Evolutionary conservation across 1,139 yeast species (phyloP).

Genomic region (Pichia sp.): DNA sequence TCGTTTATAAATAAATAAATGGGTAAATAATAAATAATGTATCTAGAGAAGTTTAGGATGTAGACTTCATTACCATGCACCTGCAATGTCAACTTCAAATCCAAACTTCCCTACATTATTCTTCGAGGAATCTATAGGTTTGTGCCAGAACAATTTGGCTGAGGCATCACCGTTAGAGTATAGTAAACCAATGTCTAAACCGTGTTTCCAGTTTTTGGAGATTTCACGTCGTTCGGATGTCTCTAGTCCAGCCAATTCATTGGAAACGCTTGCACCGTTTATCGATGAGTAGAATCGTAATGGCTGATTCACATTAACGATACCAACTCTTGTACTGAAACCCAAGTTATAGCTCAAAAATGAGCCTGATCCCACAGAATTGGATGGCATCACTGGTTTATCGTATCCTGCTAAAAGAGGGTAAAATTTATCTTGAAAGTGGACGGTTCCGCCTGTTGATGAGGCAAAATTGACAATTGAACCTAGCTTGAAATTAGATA

Average conservation of each 20-base stretch:
- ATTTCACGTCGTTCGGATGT: neutral
- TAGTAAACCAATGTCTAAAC: conserved; percentile 18
- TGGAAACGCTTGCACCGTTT: conserved; percentile 23
- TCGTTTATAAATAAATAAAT: neutral
- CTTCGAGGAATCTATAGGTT: conserved; percentile 4
- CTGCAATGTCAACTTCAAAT: conserved; percentile 19
- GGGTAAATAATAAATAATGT: neutral
- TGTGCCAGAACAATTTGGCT: conserved; percentile 17
- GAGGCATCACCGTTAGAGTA: conserved; percentile 14
- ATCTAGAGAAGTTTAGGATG: neutral
- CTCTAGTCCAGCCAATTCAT: conserved; percentile 11
- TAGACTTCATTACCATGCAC: conserved; percentile 14
- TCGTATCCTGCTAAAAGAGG: conserved; percentile 28
- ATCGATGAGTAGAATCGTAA: conserved; percentile 42
- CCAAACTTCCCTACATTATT: conserved; percentile 15
- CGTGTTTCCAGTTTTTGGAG: conserved; percentile 12
- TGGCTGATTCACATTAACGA: conserved; percentile 24
- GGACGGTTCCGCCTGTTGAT: conserved; percentile 22
- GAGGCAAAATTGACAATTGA: conserved; percentile 27
- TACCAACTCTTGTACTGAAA: conserved; percentile 39
- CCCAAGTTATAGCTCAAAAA: conserved; percentile 26
- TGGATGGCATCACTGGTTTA: conserved; percentile 20
- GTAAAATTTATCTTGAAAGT: conserved; percentile 50
- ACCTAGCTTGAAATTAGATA: conserved; percentile 38
- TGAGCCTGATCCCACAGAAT: conserved; percentile 35